Conservation (phyloP, 129 eudicot genomes). For the Lactuca sativa region DNA sequence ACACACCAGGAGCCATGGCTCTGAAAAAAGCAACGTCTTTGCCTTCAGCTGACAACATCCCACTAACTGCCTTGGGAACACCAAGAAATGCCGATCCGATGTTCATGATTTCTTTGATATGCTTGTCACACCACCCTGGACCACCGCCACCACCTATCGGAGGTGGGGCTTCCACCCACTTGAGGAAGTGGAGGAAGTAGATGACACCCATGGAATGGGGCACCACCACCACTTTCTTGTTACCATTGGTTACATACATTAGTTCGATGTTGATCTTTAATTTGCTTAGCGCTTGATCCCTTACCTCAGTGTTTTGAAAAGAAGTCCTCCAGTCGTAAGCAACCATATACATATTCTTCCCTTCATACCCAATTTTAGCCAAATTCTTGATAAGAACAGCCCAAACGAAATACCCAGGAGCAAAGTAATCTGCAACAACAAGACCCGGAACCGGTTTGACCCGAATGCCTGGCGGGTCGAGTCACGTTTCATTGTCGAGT, state of each 20-base stretch:
- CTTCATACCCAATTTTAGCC: slow-evolving; percentile 82
- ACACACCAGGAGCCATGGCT: slow-evolving; percentile 81
- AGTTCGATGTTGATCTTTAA: no score
- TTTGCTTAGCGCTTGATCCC: slow-evolving; percentile 79
- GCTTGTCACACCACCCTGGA: no score
- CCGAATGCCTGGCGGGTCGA: no score
- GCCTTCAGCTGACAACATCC: no score
- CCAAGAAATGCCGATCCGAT: no score
- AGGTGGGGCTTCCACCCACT: no score
- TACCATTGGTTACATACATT: slow-evolving; percentile 76
- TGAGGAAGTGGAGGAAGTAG: no score
- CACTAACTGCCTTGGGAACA: no score
- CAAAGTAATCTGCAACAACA: slow-evolving; percentile 89
- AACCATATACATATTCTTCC: slow-evolving; percentile 81
- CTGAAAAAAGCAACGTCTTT: no score
- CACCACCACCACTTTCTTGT: slow-evolving; percentile 92
- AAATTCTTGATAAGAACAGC: slow-evolving; percentile 75
- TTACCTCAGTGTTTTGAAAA: slow-evolving; percentile 89
- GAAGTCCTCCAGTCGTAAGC: slow-evolving; percentile 94
- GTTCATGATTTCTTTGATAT: no score
- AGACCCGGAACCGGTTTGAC: slow-evolving; percentile 82
- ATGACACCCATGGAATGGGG: slow-evolving; percentile 92
- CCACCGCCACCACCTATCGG: no score
- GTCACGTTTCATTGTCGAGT: no score
- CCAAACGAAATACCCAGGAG: slow-evolving; percentile 96